Evolutionary conservation across 371 early-diverging fungal species (phyloP).

Genomic region (Smittium culicis): DNA sequence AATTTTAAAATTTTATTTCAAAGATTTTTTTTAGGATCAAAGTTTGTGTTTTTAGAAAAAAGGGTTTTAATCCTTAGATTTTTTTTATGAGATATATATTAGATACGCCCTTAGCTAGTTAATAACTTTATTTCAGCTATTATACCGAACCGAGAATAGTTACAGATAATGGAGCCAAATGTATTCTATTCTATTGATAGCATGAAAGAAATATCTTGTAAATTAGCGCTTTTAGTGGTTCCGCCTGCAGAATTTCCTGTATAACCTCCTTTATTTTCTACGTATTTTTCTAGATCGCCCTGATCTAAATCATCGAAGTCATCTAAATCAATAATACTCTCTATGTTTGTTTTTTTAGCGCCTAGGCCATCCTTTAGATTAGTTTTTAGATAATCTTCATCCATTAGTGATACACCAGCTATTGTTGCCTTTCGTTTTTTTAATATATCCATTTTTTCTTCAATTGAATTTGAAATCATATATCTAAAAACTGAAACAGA

Average conservation of each 20-base stretch:
- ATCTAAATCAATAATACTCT: not conserved
- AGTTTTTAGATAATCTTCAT: conserved; percentile 21
- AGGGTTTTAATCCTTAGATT: too few relatives aligned
- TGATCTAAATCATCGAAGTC: not conserved
- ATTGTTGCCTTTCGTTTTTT: conserved; percentile 41
- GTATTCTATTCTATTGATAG: too few relatives aligned
- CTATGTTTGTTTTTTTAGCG: not conserved
- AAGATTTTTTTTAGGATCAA: too few relatives aligned
- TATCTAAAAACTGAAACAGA: conserved; percentile 38
- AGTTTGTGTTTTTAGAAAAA: too few relatives aligned
- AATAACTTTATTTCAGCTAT: too few relatives aligned
- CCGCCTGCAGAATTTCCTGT: not conserved
- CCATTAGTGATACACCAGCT: conserved; percentile 30
- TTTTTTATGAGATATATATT: too few relatives aligned
- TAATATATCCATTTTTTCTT: conserved; percentile 43
- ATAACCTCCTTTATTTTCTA: not conserved
- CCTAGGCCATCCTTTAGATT: not conserved
- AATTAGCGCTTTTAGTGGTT: not conserved
- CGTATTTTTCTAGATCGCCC: not conserved
- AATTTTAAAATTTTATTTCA: too few relatives aligned
- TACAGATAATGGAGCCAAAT: too few relatives aligned
- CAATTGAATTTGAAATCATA: conserved; percentile 46
- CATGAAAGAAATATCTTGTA: too few relatives aligned
- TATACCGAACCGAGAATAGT: too few relatives aligned
- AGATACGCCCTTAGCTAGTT: too few relatives aligned